These are phyloP conservation scores for Herpotrichia juniperi DNA, from an alignment of 2,329 filamentous ascomycete genomes.

Conservation along the genomic window DNA sequence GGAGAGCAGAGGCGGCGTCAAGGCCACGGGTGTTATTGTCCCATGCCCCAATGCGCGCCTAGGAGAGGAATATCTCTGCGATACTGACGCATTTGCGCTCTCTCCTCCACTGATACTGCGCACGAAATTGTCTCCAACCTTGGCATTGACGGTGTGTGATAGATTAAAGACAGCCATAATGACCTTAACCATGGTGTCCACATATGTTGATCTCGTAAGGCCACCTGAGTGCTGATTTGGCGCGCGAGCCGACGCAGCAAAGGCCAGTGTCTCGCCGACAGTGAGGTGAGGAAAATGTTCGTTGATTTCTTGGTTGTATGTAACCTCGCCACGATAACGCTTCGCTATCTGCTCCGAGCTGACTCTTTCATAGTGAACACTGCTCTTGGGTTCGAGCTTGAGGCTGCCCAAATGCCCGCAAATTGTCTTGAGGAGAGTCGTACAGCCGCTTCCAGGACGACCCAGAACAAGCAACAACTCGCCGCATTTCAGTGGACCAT, in stretches of 20 bases:
- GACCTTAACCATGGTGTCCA: conserved; percentile 55
- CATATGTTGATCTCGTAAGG: conserved; percentile 50
- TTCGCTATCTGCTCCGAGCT: conserved; percentile 50
- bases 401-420: conserved; percentile 66
- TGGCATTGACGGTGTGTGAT: conserved; percentile 60
- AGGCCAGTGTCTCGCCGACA: conserved; percentile 62
- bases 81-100: conserved; percentile 5
- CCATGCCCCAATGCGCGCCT: conserved; percentile 50
- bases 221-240: conserved; percentile 49
- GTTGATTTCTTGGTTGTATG: conserved; percentile 53
- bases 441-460: conserved; percentile 64
- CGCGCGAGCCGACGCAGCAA: conserved; percentile 60
- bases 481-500: conserved; percentile 59
- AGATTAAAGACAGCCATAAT: conserved; percentile 61
- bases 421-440: conserved; percentile 67
- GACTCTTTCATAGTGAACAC: conserved; percentile 67
- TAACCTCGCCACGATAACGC: conserved; percentile 53
- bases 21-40: conserved; percentile 53
- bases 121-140: conserved; percentile 3
- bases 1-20: conserved; percentile 57
- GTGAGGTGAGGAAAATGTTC: conserved; percentile 64
- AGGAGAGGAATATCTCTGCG: conserved; percentile 36
- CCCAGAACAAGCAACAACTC: conserved; percentile 56
- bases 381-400: conserved; percentile 56
- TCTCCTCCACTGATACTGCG: conserved; percentile 1